Evolutionary conservation across 495 filamentous ascomycete genomes (phyloP), one percentile per base, ranked within the genome.

Genomic region (Aspergillus diversus): DNA sequence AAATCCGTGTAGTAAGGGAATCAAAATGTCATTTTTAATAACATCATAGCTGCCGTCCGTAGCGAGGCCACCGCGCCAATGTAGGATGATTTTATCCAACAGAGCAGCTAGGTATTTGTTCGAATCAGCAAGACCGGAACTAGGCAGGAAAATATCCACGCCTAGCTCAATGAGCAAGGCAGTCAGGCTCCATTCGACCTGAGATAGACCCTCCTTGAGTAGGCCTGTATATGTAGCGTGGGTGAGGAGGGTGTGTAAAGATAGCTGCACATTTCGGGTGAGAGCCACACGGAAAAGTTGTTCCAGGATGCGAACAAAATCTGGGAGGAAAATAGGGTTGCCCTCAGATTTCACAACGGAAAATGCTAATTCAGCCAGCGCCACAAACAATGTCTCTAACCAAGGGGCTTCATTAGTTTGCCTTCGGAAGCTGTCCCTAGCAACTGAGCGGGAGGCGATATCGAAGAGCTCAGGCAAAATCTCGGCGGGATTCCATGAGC

Each of bases 81-180:
- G 72, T 5, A 76, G 51, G 31, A 71, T 61, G 13, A 83, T 72
- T 52, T 77, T 78, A 32, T 77, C 66, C 34, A 83, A 67, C 43
- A 85, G 61, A 16, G 75, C 73, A 32, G 72, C 68, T n/a, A 84
- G 64, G 53, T 81, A 76, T 39, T 72, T 75, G 35, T 67, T 68
- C 0, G 78, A 70, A 61, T 79, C 74, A n/a, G 66, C 64, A 13
- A 82, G 60, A 4, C 80, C 80, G 1, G 80, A 81, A 50, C 80
- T 82, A n/a, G 80, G 80, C 33, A 91, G 73, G 66, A 92, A 92
- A 11, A 90, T 82, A 68, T 92, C 88, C 4, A 86, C 80, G 60
- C 91, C 89, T 17, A 90, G 82, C 46, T 86, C 79, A 15, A 91
- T 76, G 11, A 89, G 75, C 53, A 86, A 77, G 27, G 85, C 78